Base-by-base conservation (phyloP, 192 early-diverging fungal genomes). In the Dissophora globulifera region DNA sequence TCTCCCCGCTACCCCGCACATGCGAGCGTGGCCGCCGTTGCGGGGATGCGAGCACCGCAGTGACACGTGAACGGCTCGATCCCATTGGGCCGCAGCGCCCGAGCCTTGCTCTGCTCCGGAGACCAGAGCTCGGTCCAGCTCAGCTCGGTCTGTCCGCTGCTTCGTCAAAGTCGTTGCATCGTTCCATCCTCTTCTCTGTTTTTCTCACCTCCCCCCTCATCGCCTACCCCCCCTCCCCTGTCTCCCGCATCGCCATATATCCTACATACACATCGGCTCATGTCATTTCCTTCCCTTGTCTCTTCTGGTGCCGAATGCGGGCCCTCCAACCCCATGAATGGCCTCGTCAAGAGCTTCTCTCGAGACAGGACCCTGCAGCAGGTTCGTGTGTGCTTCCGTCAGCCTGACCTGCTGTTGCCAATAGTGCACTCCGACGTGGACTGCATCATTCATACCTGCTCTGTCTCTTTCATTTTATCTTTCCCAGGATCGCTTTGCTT, bases 291-390 rank as follows among this genome's bases (percentile, higher is more conserved):
- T 42, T 80, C 88, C 50, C 78, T 91, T 11, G 86, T 88, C 68
- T 78, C 82, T 16, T 80, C 80, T 35, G 90, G 86, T 46, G 89
- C 89, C 42, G 91, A 92, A 42, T 93, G 91, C 61, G 91, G 90
- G 7, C 90, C 89, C n/a, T 83, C 82, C 16, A 96, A 93, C 65
- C 86, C 93, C 15, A 86, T 95, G 81, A 76, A 59, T 33, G 85
- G 86, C 3, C 85, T 96, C 57, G 88, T 90, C 83, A 95, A 96
- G 72, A 91, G 90, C 70, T 85, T 95, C 67, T 72, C 88, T 45
- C 83, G 88, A 48, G 93, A 95, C 71, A 82, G 87, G 35, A 92
- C 92, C 7, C 82, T 92, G 7, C 89, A 94, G 67, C 93, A 93
- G 86, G 94, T 88, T n/a, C n/a, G n/a, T n/a, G n/a, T n/a, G n/a